Base-by-base conservation (phyloP, 1,284 basidiomycete genomes). In the Clitocybe nebularis region DNA sequence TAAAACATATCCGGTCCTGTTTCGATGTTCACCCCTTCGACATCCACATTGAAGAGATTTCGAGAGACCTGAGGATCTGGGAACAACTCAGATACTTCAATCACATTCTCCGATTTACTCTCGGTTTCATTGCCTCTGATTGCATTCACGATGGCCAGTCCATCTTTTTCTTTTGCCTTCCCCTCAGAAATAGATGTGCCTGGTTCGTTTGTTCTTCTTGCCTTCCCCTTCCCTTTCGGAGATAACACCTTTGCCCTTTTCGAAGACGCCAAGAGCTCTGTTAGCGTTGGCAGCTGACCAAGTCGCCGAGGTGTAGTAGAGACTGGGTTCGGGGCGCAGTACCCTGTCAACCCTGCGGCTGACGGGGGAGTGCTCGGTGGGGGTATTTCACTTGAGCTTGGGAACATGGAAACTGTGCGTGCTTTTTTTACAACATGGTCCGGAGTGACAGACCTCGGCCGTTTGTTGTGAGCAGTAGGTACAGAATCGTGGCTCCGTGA, bases 211-310 rank as follows among this genome's bases (percentile, higher is more conserved):
- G 19, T 16, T 19, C n/a, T 40, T 23, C 22, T 34, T 21, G n/a
- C n/a, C 32, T 33, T 39, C 19, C 39, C 7, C 6, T 19, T 47
- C 11, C 20, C 11, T 23, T 37, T 39, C 19, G 39, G 35, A 7
- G 45, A 38, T 8, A 39, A 10, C 5, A 5, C 6, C 16, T 49
- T 49, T 2, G 41, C 25, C 16, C 51, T 50, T 34, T 46, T 52
- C 13, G 52, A 41, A 6, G 55, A 54, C 11, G 54, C 52, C 3
- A 56, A 44, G 16, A 55, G 51, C 26, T 56, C 55, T 2, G 43
- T 51, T 25, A 57, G 42, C 13, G 40, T 46, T 16, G 55, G 53
- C 20, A 52, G 37, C 22, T 41, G 44, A 9, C 37, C 38, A 4
- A 21, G 29, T 30, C 45, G 51, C 34, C 48, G 35, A 1, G 48